These are phyloP conservation scores for Sugiyamaella novakii DNA, from an alignment of 1,139 yeast genomes.

Conservation along the genomic window DNA sequence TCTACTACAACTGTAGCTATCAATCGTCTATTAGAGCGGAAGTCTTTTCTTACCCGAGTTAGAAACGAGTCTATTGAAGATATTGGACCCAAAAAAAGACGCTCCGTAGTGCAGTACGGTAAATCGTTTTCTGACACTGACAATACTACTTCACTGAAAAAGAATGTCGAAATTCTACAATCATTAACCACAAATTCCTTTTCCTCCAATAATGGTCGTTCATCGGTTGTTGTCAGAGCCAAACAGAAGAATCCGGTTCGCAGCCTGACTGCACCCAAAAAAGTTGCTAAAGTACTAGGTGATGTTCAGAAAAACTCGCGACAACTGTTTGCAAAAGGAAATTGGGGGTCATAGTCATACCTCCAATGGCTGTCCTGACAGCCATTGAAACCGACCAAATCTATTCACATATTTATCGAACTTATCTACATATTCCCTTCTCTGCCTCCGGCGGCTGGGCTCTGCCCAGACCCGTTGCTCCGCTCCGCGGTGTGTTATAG, in stretches of 20 bases:
- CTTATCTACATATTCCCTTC: too few species aligned
- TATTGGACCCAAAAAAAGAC: constrained; percentile 7
- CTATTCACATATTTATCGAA: too few species aligned
- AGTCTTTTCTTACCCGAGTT: constrained; percentile 12
- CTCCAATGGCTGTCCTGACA: too few species aligned
- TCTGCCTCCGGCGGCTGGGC: too few species aligned
- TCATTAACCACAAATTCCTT: constrained; percentile 20
- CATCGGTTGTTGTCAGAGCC: constrained; percentile 13
- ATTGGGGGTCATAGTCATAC: constrained; percentile 16
- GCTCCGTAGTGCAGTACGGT: constrained; percentile 10
- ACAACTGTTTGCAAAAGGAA: constrained; percentile 14
- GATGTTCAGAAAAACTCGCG: constrained; percentile 11
- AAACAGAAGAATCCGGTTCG: constrained; percentile 8
- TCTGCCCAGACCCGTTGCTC: too few species aligned
- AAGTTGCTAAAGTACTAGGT: constrained; percentile 13
- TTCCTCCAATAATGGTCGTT: constrained; percentile 5
- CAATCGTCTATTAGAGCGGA: constrained; percentile 19
- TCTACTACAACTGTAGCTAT: constrained; percentile 1
- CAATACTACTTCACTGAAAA: constrained; percentile 2
- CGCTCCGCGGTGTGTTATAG: too few species aligned
- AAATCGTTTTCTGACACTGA: constrained; percentile 2
- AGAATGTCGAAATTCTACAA: constrained; percentile 23
- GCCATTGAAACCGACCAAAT: too few species aligned
- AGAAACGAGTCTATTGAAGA: constrained; percentile 13
- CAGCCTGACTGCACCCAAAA: constrained; percentile 20